phyloP scores from a whole-genome alignment of 306 rosid species.

The Malus fusca region DNA sequence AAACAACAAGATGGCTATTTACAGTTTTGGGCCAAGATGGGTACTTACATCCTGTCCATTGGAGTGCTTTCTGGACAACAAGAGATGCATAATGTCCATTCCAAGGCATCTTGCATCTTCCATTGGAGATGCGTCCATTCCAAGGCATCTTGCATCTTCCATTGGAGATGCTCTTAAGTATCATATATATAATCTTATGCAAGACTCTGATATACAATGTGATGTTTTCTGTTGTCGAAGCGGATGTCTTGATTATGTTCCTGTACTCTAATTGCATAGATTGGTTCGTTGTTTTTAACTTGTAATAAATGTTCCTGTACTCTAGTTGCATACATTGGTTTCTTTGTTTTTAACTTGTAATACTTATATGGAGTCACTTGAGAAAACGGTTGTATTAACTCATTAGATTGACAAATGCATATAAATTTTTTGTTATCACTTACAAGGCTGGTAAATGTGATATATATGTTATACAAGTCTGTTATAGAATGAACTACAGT shows the following conservation, averaged over 20 bases:
- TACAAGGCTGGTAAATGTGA: background rate
- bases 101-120: no score
- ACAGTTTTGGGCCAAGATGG: no score
- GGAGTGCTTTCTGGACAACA: no score
- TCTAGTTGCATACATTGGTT: background rate
- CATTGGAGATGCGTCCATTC: no score
- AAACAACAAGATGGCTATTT: no score
- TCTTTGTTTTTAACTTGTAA: background rate
- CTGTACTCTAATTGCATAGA: background rate
- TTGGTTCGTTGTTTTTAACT: background rate
- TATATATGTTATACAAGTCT: background rate
- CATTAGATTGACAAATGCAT: background rate
- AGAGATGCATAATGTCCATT: no score
- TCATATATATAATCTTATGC: background rate
- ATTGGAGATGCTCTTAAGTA: no score
- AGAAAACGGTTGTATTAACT: no score
- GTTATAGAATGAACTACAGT: background rate
- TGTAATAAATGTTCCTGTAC: background rate
- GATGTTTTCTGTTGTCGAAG: background rate
- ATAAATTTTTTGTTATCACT: background rate
- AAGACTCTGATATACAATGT: background rate
- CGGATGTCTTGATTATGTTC: background rate
- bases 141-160: no score
- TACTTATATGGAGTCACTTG: background rate
- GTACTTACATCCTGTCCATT: no score